Evolutionary conservation across 2,329 filamentous ascomycete species (phyloP), one percentile per base, ranked within the genome.

Genomic region (Colletotrichum orbiculare): DNA sequence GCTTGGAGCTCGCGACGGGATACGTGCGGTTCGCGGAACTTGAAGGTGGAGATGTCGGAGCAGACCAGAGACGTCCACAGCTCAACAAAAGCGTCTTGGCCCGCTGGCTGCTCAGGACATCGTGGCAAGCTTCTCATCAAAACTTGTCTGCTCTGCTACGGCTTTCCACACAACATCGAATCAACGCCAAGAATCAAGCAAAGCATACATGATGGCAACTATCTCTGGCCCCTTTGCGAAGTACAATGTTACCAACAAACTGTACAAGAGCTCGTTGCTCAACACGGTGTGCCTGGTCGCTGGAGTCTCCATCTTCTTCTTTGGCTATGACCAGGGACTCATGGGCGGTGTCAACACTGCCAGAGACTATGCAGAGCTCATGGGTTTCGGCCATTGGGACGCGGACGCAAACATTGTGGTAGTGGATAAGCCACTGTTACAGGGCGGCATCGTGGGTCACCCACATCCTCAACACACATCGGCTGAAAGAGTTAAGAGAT

Each of bases 331-430:
- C 67, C 83, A 86, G 70, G 84, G 82, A 48, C 75, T 84, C 68
- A 89, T 83, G 87, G 85, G 85, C 15, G 89, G 89, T 60, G 88
- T 91, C 11, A 91, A 91, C 75, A 88, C 86, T 50, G 82, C 87
- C 43, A 83, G 83, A 54, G 77, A 90, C 73, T 92, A 91, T 71
- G 85, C 89, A 54, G 79, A 86, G 42, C 77, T 86, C 9, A 91
- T 92, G 88, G 82, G 82, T 8, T 87, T 91, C 67, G 89, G 89
- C 6, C 82, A 90, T 69, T 82, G 85, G 15, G 81, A 86, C 66
- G 76, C 79, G 12, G 76, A 78, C 25, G 82, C 81, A 0, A 72
- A 73, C 15, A 70, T 75, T 7, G 83, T 88, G 0, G 82, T 89
- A 3, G 80, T 90, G 10, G 85, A 84, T 34, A 69, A 52, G 25